Evolutionary conservation across 1,139 yeast genomes (phyloP).

Genomic region (Pichia sp.): DNA sequence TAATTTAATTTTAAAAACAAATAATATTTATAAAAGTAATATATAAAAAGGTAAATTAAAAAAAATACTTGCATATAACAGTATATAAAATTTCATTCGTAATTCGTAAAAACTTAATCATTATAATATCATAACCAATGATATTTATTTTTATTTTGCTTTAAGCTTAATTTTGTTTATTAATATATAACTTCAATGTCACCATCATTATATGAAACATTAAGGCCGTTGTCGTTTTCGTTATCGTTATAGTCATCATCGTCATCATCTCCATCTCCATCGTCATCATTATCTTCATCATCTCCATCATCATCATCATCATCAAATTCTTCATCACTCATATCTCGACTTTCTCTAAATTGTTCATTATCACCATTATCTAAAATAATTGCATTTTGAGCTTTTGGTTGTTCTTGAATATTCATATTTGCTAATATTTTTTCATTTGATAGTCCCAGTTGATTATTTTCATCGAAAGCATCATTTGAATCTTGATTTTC

Average conservation of each 20-base stretch:
- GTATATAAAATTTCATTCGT: too few relatives aligned
- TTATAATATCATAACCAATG: too few relatives aligned
- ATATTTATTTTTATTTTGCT: too few relatives aligned
- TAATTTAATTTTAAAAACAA: too few relatives aligned
- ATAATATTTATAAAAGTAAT: too few relatives aligned
- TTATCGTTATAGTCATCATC: slow-evolving; percentile 4
- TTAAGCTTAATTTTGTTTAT: too few relatives aligned
- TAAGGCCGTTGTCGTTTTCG: slow-evolving; percentile 2
- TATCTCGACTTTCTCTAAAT: slow-evolving; percentile 9
- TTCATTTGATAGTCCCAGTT: slow-evolving; percentile 10
- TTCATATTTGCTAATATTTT: slow-evolving; percentile 14
- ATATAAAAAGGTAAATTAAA: too few relatives aligned
- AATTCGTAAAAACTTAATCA: too few relatives aligned
- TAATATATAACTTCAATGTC: too few relatives aligned
- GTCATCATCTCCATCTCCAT: slow-evolving; percentile 14
- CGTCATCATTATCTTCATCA: slow-evolving; percentile 16
- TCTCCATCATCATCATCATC: slow-evolving; percentile 7
- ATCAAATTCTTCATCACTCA: slow-evolving; percentile 17
- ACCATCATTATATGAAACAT: slow-evolving; percentile 14
- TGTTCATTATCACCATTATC: slow-evolving; percentile 30
- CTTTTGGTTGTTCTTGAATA: slow-evolving; percentile 18
- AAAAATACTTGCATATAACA: too few relatives aligned
- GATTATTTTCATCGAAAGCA: slow-evolving; percentile 2
- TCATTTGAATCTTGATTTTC: slow-evolving; percentile 1
- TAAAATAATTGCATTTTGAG: slow-evolving; percentile 25